Evolutionary conservation across 257 asterid species (phyloP).

Genomic region (Solanum sparsipilum): DNA sequence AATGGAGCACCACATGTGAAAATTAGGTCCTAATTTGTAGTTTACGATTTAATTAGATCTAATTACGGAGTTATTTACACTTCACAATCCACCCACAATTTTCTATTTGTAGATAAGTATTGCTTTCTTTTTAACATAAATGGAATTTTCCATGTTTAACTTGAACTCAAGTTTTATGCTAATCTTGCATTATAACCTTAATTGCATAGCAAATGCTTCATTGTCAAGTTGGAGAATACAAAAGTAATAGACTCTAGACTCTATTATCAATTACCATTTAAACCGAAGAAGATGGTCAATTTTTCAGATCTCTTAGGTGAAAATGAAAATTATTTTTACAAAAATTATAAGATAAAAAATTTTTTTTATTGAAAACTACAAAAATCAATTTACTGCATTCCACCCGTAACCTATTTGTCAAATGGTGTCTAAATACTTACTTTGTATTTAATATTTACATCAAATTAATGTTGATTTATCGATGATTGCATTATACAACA

Average conservation of each 20-base stretch:
- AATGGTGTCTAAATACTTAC: neutral
- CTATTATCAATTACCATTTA: neutral
- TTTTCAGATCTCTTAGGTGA: neutral
- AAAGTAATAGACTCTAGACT: neutral
- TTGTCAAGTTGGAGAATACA: neutral
- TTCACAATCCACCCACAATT: neutral
- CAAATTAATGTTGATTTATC: neutral
- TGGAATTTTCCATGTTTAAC: neutral
- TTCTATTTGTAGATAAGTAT: neutral
- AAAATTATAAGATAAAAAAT: accelerated
- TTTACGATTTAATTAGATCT: neutral
- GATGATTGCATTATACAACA: neutral
- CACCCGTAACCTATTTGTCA: neutral
- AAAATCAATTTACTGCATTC: neutral
- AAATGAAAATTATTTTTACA: too few species aligned
- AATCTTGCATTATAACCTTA: neutral
- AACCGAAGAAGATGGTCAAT: neutral
- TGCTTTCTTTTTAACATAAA: neutral
- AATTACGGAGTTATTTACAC: neutral
- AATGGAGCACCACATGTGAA: neutral
- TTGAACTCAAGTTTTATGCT: neutral
- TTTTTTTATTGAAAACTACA: too few species aligned
- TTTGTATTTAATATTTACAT: neutral
- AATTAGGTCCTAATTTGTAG: neutral
- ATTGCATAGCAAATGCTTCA: neutral